Conservation (phyloP, 75 land plant genomes). For the Picea glauca region DNA sequence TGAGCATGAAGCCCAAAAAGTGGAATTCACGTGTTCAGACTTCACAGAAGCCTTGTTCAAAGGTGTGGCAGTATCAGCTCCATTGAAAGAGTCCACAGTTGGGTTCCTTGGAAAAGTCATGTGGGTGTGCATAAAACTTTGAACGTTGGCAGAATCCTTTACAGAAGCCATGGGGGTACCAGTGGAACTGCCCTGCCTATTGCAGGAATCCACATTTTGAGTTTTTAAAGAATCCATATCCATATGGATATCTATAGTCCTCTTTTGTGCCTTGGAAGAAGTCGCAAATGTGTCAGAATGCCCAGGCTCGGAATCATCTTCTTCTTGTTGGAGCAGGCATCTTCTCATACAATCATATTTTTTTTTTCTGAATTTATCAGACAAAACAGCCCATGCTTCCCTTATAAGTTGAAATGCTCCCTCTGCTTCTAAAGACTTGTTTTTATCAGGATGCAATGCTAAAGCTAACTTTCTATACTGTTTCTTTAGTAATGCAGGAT, state of each 20-base stretch:
- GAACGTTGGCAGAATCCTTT: no score
- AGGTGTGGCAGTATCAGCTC: not conserved
- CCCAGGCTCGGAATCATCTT: no score
- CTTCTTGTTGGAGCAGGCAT: no score
- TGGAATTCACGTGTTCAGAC: not conserved
- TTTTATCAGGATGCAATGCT: conserved; percentile 6
- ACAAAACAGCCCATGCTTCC: conserved; percentile 7
- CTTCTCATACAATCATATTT: not conserved
- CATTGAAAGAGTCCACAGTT: not conserved
- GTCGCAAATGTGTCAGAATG: no score
- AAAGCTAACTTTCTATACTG: conserved; percentile 9
- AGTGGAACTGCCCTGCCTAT: no score
- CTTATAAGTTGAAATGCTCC: conserved; percentile 7
- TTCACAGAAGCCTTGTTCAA: not conserved
- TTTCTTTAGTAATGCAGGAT: not conserved
- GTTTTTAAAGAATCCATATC: no score
- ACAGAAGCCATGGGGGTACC: no score
- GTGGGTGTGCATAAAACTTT: not conserved
- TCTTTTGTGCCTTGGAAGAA: no score
- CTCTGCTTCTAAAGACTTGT: conserved; percentile 3
- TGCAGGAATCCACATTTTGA: no score
- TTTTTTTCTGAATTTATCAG: no score
- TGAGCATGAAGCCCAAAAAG: not conserved
- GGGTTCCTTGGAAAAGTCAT: not conserved
- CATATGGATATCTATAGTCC: no score